Base-by-base conservation (phyloP, 805 yeast genomes). In the Saccharomycopsis amapae region DNA sequence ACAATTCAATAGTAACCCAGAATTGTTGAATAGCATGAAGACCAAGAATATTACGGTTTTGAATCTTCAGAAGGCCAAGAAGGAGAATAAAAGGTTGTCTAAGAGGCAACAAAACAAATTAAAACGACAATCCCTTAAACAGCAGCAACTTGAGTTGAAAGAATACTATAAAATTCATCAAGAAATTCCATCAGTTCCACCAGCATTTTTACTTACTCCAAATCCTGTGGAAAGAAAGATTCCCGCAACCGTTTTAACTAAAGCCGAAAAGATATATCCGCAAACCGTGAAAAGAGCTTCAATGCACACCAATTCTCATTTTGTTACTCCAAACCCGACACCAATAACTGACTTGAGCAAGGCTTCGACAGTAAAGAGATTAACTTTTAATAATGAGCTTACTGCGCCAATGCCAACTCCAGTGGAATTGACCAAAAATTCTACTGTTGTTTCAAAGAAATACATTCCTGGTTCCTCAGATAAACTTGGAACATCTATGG, bases 201-300 rank as follows among this genome's bases (percentile, higher is more conserved):
- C 53, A 12, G 51, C 53, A 3, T 50, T 50, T 35, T 34, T 50
- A 17, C 28, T 50, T 7, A 36, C 47, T 22, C 41, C 45, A 15
- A 33, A 34, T 4, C 26, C 38, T 9, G 38, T 19, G 12, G 28
- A 35, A 13, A 23, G 25, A 10, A 22, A 35, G 24, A 40, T 50
- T 5, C 53, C 51, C 2, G 44, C 42, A 3, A 36, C 22, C 17
- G 45, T 50, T 12, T 41, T 46, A 15, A 37, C 17, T 17, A 39
- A 50, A 20, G 53, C 53, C 3, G 53, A 50, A 23, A 46, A 44
- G 23, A 28, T 35, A 12, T 50, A 24, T 22, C 53, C 53, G 6
- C 26, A 36, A 4, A 50, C 51, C 6, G 46, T 50, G n/a, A 50
- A 50, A 34, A 47, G 51, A 30, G 18, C 32, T 13, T 38, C 48